phyloP scores from a whole-genome alignment of 495 filamentous ascomycete genomes.

The Hypoxylon lienhwacheense region DNA sequence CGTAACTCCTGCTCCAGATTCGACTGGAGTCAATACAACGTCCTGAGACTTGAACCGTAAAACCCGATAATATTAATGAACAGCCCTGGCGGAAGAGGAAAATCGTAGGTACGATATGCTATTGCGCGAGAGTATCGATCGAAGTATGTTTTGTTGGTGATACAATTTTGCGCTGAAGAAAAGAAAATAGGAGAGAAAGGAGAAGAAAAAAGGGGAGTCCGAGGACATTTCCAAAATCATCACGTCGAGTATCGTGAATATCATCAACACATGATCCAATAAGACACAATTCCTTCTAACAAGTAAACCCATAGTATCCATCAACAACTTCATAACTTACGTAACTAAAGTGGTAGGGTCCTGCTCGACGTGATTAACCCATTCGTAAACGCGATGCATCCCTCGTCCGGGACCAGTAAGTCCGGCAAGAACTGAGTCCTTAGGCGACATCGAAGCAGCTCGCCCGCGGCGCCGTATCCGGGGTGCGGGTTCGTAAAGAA shows the following conservation, averaged over 20 bases:
- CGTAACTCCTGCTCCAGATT: slow-evolving; percentile 18
- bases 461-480: slow-evolving; percentile 31
- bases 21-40: slow-evolving; percentile 8
- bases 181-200: slow-evolving; percentile 1
- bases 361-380: slow-evolving; percentile 51
- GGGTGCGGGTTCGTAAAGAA: slow-evolving; percentile 19
- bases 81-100: slow-evolving; percentile 2
- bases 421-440: slow-evolving; percentile 48
- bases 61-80: slow-evolving; percentile 17
- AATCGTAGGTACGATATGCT: slow-evolving; percentile 16
- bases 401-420: slow-evolving; percentile 49
- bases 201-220: slow-evolving; percentile 2
- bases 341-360: slow-evolving; percentile 17
- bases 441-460: slow-evolving; percentile 32
- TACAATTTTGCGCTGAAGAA: slow-evolving; percentile 30
- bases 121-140: slow-evolving; percentile 9
- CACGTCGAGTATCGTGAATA: slow-evolving; percentile 6
- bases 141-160: slow-evolving; percentile 26
- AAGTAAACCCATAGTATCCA: slow-evolving; percentile 13
- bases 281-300: not conserved
- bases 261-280: slow-evolving; percentile 12
- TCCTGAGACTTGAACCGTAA: slow-evolving; percentile 32
- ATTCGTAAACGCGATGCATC: slow-evolving; percentile 51
- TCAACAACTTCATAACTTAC: slow-evolving; percentile 10
- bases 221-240: slow-evolving; percentile 15